Base-by-base conservation (phyloP, 345 rosid genomes). In the Arabis hirsuta region DNA sequence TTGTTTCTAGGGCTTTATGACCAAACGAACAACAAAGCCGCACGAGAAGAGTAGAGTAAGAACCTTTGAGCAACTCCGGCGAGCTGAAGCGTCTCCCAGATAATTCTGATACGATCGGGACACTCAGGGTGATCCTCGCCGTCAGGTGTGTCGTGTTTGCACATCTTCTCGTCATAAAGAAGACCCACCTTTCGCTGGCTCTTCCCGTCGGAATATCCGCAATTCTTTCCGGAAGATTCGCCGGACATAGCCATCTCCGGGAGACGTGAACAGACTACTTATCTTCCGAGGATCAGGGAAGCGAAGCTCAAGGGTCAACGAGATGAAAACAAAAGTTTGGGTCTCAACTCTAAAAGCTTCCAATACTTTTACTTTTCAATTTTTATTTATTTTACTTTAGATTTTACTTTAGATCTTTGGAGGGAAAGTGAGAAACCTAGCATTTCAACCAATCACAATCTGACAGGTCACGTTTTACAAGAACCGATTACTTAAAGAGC, bases 111-210 rank as follows among this genome's bases (percentile, higher is more conserved):
- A 57, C 98, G 98, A 70, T 85, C 67, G 58, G 96, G 96, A 77
- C 86, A 81, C 74, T 91, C 97, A 0, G 92, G 93, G 64, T 95
- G 96, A 78, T 55, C 39, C 22, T 83, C 92, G 8, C 80, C 91
- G 68, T 87, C 82, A 6, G 96, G 90, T 29, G 88, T 82, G 36
- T 52, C 78, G 74, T 95, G 99, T 27, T 79, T 86, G 62, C 98
- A 87, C 98, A 90, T 95, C 57, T 87, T 83, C 82, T 86, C 94
- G 51, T 91, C 97, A 84, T 88, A 91, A 7, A 84, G 9, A 46
- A 91, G 62, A 26, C 98, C 97, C 26, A 91, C 94, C 38, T 81
- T 83, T 65, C 90, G 82, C 41, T 61, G 80, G 2, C 13, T 24
- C 22, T 50, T 41, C 34, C 43, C 22, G 53, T 71, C 55, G 34